Percentiles rank a stretch among this genome's conserved stretches.
phyloP scores from a whole-genome alignment of 306 rosid genomes.

The Lathyrus tuberosus region DNA sequence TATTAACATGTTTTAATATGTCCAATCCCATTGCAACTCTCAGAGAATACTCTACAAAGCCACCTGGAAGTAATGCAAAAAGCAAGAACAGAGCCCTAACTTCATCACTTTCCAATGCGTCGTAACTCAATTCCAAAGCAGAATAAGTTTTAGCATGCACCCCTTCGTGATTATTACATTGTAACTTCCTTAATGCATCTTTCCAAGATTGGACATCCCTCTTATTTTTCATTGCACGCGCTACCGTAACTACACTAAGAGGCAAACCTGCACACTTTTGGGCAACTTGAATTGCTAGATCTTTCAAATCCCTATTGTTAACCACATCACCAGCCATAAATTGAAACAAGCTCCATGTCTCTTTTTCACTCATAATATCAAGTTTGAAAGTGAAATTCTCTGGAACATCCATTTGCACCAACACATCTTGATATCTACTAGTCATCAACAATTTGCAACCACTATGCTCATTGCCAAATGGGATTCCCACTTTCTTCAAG shows the following conservation, averaged over 20 bases:
- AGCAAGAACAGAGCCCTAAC: background rate
- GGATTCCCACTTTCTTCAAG: conserved; percentile 4
- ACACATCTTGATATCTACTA: background rate
- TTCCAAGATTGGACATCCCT: background rate
- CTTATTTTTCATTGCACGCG: background rate
- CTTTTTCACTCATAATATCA: background rate
- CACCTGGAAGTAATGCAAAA: background rate
- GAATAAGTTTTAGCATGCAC: background rate
- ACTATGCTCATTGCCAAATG: background rate
- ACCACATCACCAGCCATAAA: background rate
- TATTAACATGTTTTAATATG: background rate
- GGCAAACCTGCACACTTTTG: background rate
- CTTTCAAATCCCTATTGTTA: background rate
- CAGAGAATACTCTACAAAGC: background rate
- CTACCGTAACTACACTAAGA: background rate
- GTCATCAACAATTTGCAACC: conserved; percentile 5
- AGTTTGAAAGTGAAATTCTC: background rate
- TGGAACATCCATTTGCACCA: background rate
- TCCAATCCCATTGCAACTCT: background rate
- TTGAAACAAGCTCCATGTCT: conserved; percentile 2
- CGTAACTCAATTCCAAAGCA: background rate
- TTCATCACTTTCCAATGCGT: background rate
- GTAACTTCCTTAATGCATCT: background rate
- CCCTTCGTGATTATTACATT: background rate
- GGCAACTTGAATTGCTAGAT: conserved; percentile 2